A percentile compares a stretch with the other conserved stretches of the same genome.
Conservation (phyloP, 345 rosid genomes). For the Camelina hispida region DNA sequence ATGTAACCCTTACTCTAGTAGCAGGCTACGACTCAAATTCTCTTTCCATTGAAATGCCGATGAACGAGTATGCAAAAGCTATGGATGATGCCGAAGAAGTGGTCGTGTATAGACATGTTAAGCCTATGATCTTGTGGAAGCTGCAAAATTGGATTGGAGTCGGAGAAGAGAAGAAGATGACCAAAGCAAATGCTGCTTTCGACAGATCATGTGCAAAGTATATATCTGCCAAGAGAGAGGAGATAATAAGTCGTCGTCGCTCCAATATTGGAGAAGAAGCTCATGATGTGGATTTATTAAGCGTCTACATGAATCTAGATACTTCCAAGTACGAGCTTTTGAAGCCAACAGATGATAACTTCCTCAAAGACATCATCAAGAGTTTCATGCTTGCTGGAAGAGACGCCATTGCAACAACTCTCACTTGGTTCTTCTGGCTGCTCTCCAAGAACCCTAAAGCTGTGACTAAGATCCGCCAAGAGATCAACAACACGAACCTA, state of each 20-base stretch:
- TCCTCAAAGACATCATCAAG: constrained; percentile 54
- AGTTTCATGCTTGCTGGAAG: constrained; percentile 59
- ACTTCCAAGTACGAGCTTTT: constrained; percentile 27
- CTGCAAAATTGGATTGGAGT: constrained; percentile 44
- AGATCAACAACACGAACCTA: constrained; percentile 14
- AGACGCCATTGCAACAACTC: constrained; percentile 46
- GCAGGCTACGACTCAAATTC: constrained; percentile 47
- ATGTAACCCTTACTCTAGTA: constrained; percentile 49
- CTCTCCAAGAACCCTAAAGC: constrained; percentile 50
- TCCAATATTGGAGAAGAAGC: constrained; percentile 14
- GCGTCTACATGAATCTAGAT: constrained; percentile 38
- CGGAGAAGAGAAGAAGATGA: constrained; percentile 52
- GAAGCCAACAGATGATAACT: constrained; percentile 44
- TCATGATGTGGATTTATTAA: constrained; percentile 28
- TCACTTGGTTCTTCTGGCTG: constrained; percentile 62
- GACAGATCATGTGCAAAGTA: constrained; percentile 29
- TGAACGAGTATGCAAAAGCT: constrained; percentile 39
- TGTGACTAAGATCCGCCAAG: constrained; percentile 45
- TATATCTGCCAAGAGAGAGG: constrained; percentile 43
- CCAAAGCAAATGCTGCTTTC: constrained; percentile 31
- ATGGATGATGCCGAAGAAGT: constrained; percentile 49
- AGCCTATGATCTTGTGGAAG: constrained; percentile 44
- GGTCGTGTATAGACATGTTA: constrained; percentile 28
- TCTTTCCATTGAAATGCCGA: constrained; percentile 45
- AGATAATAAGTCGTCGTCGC: not conserved